Conservation (phyloP, 352 stramenopile species). For the Nothophytophthora sp. region DNA sequence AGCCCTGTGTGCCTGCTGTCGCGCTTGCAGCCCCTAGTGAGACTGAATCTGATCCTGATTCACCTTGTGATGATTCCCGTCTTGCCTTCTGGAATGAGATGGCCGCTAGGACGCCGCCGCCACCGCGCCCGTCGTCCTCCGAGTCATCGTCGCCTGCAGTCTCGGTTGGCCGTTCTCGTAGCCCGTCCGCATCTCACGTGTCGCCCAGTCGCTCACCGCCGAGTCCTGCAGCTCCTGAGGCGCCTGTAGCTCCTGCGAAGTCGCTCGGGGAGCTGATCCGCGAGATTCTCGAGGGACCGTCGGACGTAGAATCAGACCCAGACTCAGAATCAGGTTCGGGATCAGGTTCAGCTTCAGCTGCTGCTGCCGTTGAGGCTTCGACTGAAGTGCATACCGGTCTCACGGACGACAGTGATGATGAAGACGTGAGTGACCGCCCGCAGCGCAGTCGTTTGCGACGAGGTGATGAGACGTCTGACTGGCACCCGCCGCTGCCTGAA, state of each 20-base stretch:
- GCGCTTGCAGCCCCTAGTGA: too few relatives aligned
- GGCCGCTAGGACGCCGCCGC: too few relatives aligned
- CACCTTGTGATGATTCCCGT: neutral
- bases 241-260: neutral
- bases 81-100: neutral
- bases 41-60: too few relatives aligned
- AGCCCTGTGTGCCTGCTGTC: too few relatives aligned
- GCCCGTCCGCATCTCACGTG: neutral
- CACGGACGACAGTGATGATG: neutral
- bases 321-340: too few relatives aligned
- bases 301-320: neutral
- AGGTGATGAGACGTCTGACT: neutral
- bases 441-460: neutral
- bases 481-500: too few relatives aligned
- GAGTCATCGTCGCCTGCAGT: neutral
- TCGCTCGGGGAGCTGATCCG: neutral
- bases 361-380: neutral
- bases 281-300: neutral
- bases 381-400: neutral
- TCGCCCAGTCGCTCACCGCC: too few relatives aligned
- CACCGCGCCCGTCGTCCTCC: too few relatives aligned
- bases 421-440: neutral
- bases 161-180: neutral
- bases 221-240: neutral
- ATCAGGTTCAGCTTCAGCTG: too few relatives aligned